Evolutionary conservation across 1,139 yeast genomes (phyloP), one percentile per base, ranked within the genome.

Genomic region (Suhomyces bokatorum): DNA sequence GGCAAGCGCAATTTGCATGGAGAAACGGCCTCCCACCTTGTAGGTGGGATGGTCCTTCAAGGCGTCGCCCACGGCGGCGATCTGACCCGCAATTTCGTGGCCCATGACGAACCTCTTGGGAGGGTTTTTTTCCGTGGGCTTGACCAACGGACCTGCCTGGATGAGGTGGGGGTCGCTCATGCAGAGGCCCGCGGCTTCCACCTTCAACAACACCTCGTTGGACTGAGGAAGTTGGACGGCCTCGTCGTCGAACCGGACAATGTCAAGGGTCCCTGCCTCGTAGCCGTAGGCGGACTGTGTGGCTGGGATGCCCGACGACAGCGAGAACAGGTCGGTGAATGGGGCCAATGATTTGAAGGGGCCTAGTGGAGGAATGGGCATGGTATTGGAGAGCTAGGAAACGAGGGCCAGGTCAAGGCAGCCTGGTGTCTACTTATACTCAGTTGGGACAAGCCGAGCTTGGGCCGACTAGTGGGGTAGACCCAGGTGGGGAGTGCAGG

Each of bases 131-230:
- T 42, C 39, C 6, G 40, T 42, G 11, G 43, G 42, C 15, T 39
- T 36, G 33, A 37, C 43, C 38, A 51, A 40, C 6, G 57, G 53
- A 1, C 56, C 56, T 11, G 69, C 72, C 27, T 60, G 54, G 24
- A 77, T 57, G 17, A 76, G 62, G 52, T 77, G 80, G 16, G 76
- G 64, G 54, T 78, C 83, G 45, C 80, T 73, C 52, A 68, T 70
- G 57, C 83, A 78, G 47, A 78, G 63, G 2, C 83, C 83, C 1
- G 78, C 78, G 0, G 79, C 81, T 47, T 75, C 76, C 28, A 78
- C 62, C 54, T 77, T 74, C 38, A 78, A 58, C 15, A 78, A 61
- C 1, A 77, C 66, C 43, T 75, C 69, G 33, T 57, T 60, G 26
- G 3, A 57, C 60, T 0, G 81, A 79, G 27, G 51, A 51, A 3